Base-by-base conservation (phyloP, 805 yeast genomes). In the Ogataea minuta region DNA sequence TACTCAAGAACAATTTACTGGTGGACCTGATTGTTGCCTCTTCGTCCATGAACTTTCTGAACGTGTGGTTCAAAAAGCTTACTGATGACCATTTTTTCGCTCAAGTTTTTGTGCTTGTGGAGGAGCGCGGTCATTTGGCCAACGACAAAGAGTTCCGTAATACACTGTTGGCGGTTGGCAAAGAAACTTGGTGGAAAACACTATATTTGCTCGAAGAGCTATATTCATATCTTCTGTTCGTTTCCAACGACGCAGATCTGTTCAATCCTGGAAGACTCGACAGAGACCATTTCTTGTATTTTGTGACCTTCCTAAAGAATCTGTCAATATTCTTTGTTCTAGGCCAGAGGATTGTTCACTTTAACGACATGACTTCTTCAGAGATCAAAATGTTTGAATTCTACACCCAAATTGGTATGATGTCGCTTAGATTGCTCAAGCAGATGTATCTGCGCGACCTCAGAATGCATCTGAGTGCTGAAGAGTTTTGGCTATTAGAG, bases 381-480 rank as follows among this genome's bases (percentile, higher is more conserved):
- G 48, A 41, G 13, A 30, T 40, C 15, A 39, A 41, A 4, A 23
- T 34, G n/a, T 45, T 31, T 12, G 39, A 41, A 9, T 34, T 42
- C 2, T 46, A 51, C 34, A 42, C 45, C 30, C 36, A 30, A 9
- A 41, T 44, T 10, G 55, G 50, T 2, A 55, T 53, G 3, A 54
- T 72, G 1, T 64, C 83, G 0, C 55, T 79, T n/a, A 63, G 70
- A 19, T 68, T 84, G 3, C 58, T 84, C 36, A 75, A 81, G 37
- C 90, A 83, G 55, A 57, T 86, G 1, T 80, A 84, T 55, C 53
- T 74, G 41, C 74, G 84, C 36, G 83, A 86, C 50, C 64, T 82
- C n/a, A 67, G 91, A 34, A 62, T 84, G 39, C 58, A 65, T 2
- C 68, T 82, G 28, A 59, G 84, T 19, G 68, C 68, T 0, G 56